Conservation (phyloP, 176 grass and related monocot genomes). For the Melocanna baccifera region DNA sequence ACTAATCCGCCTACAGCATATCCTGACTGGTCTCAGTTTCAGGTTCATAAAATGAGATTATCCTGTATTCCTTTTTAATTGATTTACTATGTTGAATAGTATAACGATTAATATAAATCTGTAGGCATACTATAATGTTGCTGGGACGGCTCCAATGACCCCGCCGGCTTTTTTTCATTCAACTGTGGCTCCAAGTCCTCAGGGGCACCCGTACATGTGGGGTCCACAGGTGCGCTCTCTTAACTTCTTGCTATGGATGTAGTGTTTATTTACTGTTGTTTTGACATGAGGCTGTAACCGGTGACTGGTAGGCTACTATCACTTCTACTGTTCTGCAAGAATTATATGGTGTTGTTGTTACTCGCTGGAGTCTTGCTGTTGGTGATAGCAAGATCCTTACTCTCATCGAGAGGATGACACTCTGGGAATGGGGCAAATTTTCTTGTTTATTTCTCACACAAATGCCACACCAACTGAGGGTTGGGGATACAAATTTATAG, state of each 20-base stretch:
- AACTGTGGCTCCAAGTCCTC: slow-evolving; percentile 39
- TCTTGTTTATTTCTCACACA: no score
- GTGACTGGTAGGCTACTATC: not conserved
- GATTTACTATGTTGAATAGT: slow-evolving; percentile 30
- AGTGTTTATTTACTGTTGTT: not conserved
- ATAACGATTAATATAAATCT: slow-evolving; percentile 30
- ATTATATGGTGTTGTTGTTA: no score
- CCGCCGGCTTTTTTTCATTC: slow-evolving; percentile 53
- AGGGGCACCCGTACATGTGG: slow-evolving; percentile 63
- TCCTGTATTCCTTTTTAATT: slow-evolving; percentile 28
- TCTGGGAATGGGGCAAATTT: no score
- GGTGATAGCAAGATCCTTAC: no score
- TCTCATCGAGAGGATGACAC: no score
- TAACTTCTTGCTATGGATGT: not conserved
- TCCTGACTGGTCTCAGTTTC: slow-evolving; percentile 62
- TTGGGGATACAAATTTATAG: no score
- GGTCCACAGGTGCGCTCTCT: slow-evolving; percentile 48
- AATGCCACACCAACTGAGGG: no score
- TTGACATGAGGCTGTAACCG: not conserved
- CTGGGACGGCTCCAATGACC: slow-evolving; percentile 49
- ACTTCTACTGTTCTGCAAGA: slow-evolving; percentile 14
- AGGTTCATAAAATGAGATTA: slow-evolving; percentile 40
- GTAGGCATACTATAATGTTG: slow-evolving; percentile 57
- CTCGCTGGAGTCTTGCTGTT: no score
- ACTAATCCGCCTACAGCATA: slow-evolving; percentile 55